Conservation (phyloP, 1,284 basidiomycete genomes). For the Puccinia hordei region DNA sequence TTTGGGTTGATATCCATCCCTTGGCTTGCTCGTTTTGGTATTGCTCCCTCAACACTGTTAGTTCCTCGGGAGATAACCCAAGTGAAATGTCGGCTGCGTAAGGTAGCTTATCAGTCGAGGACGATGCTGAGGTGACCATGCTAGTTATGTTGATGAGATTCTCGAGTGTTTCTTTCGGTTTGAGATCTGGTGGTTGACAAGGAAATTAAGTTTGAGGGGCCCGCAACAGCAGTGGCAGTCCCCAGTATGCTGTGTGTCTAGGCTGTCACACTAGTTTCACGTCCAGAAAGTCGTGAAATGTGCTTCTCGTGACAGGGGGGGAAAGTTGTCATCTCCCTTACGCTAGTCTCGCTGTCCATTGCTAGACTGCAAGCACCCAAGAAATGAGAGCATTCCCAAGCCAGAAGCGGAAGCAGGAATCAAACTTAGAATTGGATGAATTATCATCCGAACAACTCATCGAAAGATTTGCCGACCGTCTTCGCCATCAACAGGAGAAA, state of each 20-base stretch:
- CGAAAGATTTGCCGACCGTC: conserved; percentile 24
- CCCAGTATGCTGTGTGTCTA: too few species aligned
- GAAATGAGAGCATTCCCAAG: conserved; percentile 29
- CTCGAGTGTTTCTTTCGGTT: not conserved
- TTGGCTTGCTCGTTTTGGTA: conserved; percentile 59
- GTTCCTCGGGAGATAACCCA: conserved; percentile 52
- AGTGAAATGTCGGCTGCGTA: conserved; percentile 31
- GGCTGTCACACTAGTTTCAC: too few species aligned
- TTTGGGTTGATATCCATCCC: conserved; percentile 87
- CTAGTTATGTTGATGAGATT: not conserved
- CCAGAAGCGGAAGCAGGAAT: conserved; percentile 6
- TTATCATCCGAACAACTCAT: conserved; percentile 33
- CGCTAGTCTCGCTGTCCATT: too few species aligned
- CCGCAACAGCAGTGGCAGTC: not conserved
- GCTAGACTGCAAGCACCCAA: not conserved
- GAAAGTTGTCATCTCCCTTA: too few species aligned
- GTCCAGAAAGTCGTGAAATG: too few species aligned
- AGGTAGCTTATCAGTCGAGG: conserved; percentile 40
- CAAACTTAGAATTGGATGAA: not conserved
- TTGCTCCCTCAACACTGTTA: conserved; percentile 54
- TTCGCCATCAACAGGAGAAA: conserved; percentile 24
- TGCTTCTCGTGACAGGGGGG: too few species aligned
- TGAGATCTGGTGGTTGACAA: not conserved
- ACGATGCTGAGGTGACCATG: conserved; percentile 12
- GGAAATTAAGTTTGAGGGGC: not conserved